These are phyloP conservation scores for Ananas comosus DNA, from an alignment of 176 grass and related monocot genomes.

Conservation along the genomic window DNA sequence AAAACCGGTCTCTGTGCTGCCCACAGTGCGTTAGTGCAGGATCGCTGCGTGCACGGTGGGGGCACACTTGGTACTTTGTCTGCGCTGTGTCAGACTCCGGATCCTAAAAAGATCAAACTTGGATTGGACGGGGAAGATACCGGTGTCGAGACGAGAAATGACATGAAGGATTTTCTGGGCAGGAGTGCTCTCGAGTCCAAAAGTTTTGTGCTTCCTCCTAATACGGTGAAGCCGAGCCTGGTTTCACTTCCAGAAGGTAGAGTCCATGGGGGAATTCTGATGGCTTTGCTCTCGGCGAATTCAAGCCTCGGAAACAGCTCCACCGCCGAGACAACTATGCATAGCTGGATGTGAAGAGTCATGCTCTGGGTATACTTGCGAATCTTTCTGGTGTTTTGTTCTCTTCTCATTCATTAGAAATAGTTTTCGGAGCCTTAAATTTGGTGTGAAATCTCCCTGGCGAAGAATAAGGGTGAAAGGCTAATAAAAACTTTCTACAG, in stretches of 20 bases:
- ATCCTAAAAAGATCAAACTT: constrained; percentile 25
- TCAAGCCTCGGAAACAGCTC: constrained; percentile 6
- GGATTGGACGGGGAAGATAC: constrained; percentile 19
- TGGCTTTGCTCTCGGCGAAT: constrained; percentile 48
- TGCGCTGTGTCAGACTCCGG: constrained; percentile 3
- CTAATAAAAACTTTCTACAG: too few relatives aligned
- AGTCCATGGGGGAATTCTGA: constrained; percentile 71
- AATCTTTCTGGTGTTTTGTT: too few relatives aligned
- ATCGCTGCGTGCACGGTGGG: constrained; percentile 64
- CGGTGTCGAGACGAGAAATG: constrained; percentile 2
- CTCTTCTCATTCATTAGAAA: too few relatives aligned
- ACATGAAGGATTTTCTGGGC: not conserved
- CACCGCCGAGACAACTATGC: constrained; percentile 20
- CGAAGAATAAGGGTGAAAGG: too few relatives aligned
- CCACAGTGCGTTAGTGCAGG: constrained; percentile 56
- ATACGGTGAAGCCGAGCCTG: not conserved
- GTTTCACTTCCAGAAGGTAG: constrained; percentile 53
- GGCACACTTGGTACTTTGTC: constrained; percentile 36
- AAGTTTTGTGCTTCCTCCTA: constrained; percentile 3
- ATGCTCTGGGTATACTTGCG: not conserved
- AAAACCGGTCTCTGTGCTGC: constrained; percentile 55
- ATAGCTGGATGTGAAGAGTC: constrained; percentile 31
- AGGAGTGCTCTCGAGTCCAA: not conserved
- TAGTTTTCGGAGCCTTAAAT: too few relatives aligned
- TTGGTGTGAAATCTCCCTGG: too few relatives aligned